These are phyloP conservation scores for Tulasnella sp. DNA, from an alignment of 768 basidiomycete species.

Conservation along the genomic window DNA sequence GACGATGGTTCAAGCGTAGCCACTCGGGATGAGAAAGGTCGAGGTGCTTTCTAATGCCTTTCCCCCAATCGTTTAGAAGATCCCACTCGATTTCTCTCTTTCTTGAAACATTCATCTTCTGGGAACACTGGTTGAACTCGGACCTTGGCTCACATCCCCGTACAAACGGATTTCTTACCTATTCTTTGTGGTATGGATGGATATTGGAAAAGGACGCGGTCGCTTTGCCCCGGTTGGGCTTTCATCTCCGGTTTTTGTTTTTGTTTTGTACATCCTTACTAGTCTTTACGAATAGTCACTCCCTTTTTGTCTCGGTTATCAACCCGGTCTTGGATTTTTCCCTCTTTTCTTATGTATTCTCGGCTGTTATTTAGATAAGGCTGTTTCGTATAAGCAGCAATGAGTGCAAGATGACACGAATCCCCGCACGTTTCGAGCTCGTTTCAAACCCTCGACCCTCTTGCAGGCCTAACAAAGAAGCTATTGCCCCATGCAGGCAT, in stretches of 20 bases:
- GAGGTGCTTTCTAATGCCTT: not conserved
- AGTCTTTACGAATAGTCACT: not conserved
- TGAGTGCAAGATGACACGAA: not conserved
- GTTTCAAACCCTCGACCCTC: not conserved
- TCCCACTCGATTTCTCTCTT: not conserved
- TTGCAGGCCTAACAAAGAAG: not conserved
- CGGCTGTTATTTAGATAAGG: not conserved
- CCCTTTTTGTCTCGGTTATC: not conserved
- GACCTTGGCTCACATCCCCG: not conserved
- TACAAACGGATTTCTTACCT: not conserved
- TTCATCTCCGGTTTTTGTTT: not conserved
- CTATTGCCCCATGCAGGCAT: not conserved
- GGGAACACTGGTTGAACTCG: not conserved
- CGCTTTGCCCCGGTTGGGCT: not conserved
- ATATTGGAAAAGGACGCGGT: not conserved
- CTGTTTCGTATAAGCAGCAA: not conserved
- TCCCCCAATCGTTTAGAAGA: not conserved
- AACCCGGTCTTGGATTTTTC: not conserved
- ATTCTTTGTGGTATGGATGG: not conserved
- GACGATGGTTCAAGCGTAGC: not conserved
- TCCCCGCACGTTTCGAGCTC: not conserved
- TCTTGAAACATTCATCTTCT: not conserved
- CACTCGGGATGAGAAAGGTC: not conserved
- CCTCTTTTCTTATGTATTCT: not conserved
- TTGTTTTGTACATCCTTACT: not conserved